These are phyloP conservation scores for Endocladia muricata DNA, from an alignment of 31 red algal species.

Conservation along the genomic window DNA sequence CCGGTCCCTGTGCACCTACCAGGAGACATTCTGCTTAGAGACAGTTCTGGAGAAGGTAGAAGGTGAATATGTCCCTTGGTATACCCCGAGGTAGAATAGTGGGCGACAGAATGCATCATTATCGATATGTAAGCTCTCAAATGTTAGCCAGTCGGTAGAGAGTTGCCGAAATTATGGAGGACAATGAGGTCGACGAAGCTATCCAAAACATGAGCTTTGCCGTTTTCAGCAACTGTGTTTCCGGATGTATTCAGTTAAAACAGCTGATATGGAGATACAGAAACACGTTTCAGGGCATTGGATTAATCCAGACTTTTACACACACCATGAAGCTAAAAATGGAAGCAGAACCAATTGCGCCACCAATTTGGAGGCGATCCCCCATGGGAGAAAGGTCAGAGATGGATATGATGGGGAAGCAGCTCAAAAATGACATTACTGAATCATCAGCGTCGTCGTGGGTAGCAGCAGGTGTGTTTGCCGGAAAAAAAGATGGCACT, in stretches of 20 bases:
- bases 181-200: conserved; percentile 15
- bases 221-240: background rate
- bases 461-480: conserved; percentile 28
- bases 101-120: background rate
- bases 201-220: background rate
- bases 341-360: conserved; percentile 2
- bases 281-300: conserved; percentile 20
- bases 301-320: background rate
- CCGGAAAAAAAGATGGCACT: conserved; percentile 13
- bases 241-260: background rate
- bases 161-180: background rate
- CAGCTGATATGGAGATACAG: conserved; percentile 13
- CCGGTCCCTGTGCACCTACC: background rate
- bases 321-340: conserved; percentile 14
- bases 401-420: background rate
- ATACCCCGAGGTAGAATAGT: background rate
- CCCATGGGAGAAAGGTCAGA: conserved; percentile 15
- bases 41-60: background rate
- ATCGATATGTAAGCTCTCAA: background rate
- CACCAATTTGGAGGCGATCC: background rate
- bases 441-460: conserved; percentile 20
- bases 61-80: background rate
- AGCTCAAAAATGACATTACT: conserved; percentile 4
- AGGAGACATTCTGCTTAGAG: background rate
- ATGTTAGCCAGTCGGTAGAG: background rate